Evolutionary conservation across 306 rosid genomes (phyloP), one percentile per base, ranked within the genome.

Genomic region (Pyrus bretschneideri): DNA sequence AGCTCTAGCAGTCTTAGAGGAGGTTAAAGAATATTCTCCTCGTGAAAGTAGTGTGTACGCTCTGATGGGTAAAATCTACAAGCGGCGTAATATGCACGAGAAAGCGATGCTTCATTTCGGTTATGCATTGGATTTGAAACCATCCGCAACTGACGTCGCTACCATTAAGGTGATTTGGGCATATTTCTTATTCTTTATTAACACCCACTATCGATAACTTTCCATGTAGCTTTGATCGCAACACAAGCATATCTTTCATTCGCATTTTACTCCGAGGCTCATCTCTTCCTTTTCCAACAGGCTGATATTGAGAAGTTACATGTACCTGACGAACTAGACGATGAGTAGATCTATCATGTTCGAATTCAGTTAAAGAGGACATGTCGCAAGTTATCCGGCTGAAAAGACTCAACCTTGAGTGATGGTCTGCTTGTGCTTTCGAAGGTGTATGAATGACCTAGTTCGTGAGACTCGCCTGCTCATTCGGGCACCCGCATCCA

Each of bases 261-360:
- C 38, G 23, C 62, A 40, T 69, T 33, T 78, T 57, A 7, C 31
- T 59, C 64, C 65, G 1, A 46, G 40, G 31, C 75, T 62, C 54
- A 29, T 73, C 8, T 33, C 31, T 67, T 71, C 9, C 68, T 55
- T 75, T 74, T 82, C n/a, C 70, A 67, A 76, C 87, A 96, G 99
- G 96, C 99, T 75, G 97, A 93, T 74, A 96, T 96, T 17, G 99
- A 96, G 91, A 96, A 93, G 88, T 86, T 96, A 86, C 96, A 88
- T 67, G 97, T 93, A 71, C 99, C 98, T 0, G 99, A 96, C 77
- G 99, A 96, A 69, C 76, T 88, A 72, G 97, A 96, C 62, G 99
- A 93, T 86, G 86, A 80, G 81, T 94, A 82, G 73, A 75, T 65
- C 69, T 63, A 31, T 63, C 21, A 31, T 62, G 38, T 52, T 17